A percentile compares a stretch with the other conserved stretches of the same genome.
Evolutionary conservation across 257 asterid species (phyloP).

Genomic region (Dorcoceras hygrometricum): DNA sequence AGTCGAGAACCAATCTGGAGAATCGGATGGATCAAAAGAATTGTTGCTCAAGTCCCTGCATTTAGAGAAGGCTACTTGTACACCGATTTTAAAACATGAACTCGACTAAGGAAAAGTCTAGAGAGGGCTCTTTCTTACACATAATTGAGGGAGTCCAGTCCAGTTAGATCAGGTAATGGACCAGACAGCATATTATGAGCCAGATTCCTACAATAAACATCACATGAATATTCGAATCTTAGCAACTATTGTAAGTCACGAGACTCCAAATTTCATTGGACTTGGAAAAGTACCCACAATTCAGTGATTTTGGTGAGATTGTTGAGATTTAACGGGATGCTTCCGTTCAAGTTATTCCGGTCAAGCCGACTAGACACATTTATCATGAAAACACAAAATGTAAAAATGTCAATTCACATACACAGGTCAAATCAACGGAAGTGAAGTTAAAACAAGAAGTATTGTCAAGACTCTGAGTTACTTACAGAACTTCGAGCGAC

Average conservation of each 20-base stretch:
- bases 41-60: slow-evolving; percentile 89
- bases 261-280: slow-evolving; percentile 5
- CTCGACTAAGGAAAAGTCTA: background rate
- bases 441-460: slow-evolving; percentile 13
- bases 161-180: slow-evolving; percentile 60
- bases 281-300: slow-evolving; percentile 53
- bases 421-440: slow-evolving; percentile 1
- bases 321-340: slow-evolving; percentile 59
- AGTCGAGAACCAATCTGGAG: slow-evolving; percentile 79
- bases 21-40: slow-evolving; percentile 57
- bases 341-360: slow-evolving; percentile 61
- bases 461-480: slow-evolving; percentile 18
- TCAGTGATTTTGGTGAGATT: slow-evolving; percentile 63
- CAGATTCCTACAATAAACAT: slow-evolving; percentile 57
- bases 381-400: background rate
- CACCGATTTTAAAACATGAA: background rate
- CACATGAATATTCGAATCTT: slow-evolving; percentile 7
- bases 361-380: slow-evolving; percentile 68
- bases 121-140: slow-evolving; percentile 45
- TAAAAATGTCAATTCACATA: slow-evolving; percentile 9
- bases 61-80: slow-evolving; percentile 5
- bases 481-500: slow-evolving; percentile 94
- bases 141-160: slow-evolving; percentile 77
- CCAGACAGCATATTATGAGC: slow-evolving; percentile 82
- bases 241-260: slow-evolving; percentile 3